phyloP scores from a whole-genome alignment of 768 basidiomycete species.

The Phlegmacium glaucopus region DNA sequence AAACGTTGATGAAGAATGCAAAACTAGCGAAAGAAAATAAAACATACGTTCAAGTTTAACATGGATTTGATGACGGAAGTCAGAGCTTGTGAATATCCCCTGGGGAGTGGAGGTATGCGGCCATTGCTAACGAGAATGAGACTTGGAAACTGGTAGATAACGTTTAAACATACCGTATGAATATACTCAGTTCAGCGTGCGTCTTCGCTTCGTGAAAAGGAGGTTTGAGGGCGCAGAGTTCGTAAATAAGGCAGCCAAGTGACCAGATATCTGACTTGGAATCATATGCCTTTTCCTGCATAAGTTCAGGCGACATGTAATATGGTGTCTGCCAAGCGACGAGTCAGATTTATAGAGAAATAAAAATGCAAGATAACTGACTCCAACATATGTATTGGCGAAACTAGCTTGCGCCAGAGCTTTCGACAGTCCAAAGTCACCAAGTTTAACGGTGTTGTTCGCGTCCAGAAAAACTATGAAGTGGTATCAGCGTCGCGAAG shows the following conservation, averaged over 20 bases:
- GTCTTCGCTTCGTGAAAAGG: conserved; percentile 94
- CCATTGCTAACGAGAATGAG: conserved; percentile 52
- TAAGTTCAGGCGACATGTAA: conserved; percentile 98
- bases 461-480: conserved; percentile 83
- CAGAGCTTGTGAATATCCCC: conserved; percentile 74
- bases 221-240: conserved; percentile 90
- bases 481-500: neutral
- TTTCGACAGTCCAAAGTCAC: conserved; percentile 96
- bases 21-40: neutral
- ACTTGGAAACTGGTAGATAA: neutral
- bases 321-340: conserved; percentile 78
- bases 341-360: neutral
- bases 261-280: conserved; percentile 99
- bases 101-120: conserved; percentile 86
- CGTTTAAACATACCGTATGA: conserved; percentile 56
- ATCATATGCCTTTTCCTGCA: conserved; percentile 97
- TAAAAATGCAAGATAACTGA: conserved; percentile 35
- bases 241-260: conserved; percentile 93
- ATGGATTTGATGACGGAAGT: conserved; percentile 79
- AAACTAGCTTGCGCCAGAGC: conserved; percentile 85
- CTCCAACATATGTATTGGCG: conserved; percentile 96
- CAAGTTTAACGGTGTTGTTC: conserved; percentile 84
- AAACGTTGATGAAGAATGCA: neutral
- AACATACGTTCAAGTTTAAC: conserved; percentile 73
- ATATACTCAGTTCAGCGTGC: conserved; percentile 77